phyloP scores from a whole-genome alignment of 176 grass and related monocot genomes.

The Zizania latifolia region DNA sequence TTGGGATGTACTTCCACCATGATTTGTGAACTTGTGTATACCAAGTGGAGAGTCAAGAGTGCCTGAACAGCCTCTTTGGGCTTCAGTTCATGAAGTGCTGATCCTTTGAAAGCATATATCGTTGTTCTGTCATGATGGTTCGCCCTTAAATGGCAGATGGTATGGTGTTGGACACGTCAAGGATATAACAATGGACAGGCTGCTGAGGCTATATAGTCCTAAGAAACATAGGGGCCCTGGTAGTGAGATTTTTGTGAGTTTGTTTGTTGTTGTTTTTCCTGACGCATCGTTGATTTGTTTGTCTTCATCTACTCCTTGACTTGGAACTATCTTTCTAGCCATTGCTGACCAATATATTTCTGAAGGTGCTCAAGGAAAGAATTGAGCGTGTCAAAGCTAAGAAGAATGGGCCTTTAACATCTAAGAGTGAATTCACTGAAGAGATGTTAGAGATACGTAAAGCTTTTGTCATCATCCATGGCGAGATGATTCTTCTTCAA shows the following conservation, averaged over 20 bases:
- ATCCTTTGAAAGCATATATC: background rate
- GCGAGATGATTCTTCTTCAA: conserved; percentile 93
- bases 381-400: conserved; percentile 72
- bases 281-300: conserved; percentile 4
- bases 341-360: background rate
- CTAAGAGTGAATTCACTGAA: conserved; percentile 66
- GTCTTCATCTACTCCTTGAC: background rate
- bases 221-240: background rate
- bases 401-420: conserved; percentile 55
- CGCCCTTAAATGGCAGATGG: background rate
- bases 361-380: conserved; percentile 82
- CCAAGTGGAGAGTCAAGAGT: background rate
- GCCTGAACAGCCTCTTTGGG: background rate
- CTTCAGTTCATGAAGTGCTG: background rate
- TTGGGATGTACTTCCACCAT: background rate
- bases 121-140: background rate
- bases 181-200: background rate
- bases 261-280: background rate
- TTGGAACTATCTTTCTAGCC: background rate
- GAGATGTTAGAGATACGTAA: conserved; percentile 90
- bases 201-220: background rate
- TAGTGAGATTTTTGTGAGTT: background rate
- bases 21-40: background rate
- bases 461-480: conserved; percentile 93
- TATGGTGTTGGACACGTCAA: background rate